Evolutionary conservation across 441 rosid species (phyloP), one percentile per base, ranked within the genome.

Genomic region (Corymbia calophylla): DNA sequence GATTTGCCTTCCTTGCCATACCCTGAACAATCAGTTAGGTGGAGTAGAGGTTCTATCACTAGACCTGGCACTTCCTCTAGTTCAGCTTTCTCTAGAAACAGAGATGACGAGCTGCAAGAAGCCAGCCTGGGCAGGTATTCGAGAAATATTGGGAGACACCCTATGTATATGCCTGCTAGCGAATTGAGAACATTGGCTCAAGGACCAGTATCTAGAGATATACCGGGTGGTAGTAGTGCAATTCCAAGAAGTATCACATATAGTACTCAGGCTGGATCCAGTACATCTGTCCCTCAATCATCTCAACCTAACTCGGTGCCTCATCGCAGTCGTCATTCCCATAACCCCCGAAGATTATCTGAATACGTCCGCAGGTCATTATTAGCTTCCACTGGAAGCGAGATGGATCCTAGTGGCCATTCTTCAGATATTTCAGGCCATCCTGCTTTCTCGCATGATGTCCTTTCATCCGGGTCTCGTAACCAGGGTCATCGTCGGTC

Each of bases 21-120:
- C 87, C 93, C 91, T 91, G 92, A 90, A 89, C 97, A 91, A 48
- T 89, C 98, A 90, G 92, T 95, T 91, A 91, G 95, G 80, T 95
- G 97, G 97, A 94, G 87, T 90, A 94, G 93, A 91, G 92, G 91
- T 92, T 92, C 96, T 87, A 94, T 93, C 70, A 91, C 93, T 48
- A 92, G 96, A 89, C 77, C 88, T 27, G 94, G 89, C 73, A 90
- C 92, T 89, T 92, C 96, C 54, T 91, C 92, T 17, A 92, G 89
- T 93, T 89, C 96, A 84, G 92, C 92, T 49, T 62, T 89, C 73
- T 82, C 94, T 55, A 88, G 91, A 87, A 94, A 91, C 86, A 90
- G 88, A 86, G 90, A 86, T n/a, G 88, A 53, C 14, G 84, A 56
- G 66, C 87, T 68, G 80, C 90, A 77, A 70, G 96, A 92, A 89